phyloP scores from a whole-genome alignment of 108 stramenopile species.

The Aurantiochytrium sp. region DNA sequence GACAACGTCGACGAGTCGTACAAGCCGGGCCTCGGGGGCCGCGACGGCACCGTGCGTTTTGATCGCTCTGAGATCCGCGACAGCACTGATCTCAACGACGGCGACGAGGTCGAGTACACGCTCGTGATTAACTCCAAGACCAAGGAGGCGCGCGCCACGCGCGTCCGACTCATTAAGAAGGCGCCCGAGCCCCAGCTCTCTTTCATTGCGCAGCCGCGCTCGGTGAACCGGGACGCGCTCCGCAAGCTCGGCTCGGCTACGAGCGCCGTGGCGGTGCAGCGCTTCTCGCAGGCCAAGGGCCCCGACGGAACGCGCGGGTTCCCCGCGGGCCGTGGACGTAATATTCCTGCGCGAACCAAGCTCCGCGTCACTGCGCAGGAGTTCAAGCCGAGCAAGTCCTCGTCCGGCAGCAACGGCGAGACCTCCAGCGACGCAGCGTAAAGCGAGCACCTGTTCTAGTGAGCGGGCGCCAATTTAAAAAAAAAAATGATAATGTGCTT shows the following conservation, averaged over 20 bases:
- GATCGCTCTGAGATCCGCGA: constrained; percentile 12
- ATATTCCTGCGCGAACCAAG: not conserved
- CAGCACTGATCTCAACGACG: not conserved
- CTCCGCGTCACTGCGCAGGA: constrained; percentile 1
- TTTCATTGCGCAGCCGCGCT: not conserved
- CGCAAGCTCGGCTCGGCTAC: not conserved
- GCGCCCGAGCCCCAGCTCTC: not conserved
- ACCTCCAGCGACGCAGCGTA: no score
- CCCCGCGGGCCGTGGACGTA: not conserved
- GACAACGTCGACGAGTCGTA: not conserved
- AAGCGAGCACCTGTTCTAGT: no score
- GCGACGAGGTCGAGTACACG: constrained; percentile 5
- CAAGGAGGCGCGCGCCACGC: constrained; percentile 14
- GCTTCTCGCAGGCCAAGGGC: not conserved
- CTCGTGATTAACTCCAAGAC: not conserved
- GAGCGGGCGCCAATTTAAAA: no score
- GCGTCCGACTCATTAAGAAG: constrained; percentile 1
- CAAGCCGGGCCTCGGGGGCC: not conserved
- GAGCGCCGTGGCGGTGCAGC: not conserved
- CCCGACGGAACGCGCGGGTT: constrained; percentile 1
- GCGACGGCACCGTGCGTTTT: constrained; percentile 1
- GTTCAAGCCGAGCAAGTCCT: not conserved
- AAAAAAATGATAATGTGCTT: no score
- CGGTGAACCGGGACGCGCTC: not conserved
- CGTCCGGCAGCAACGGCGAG: no score